phyloP scores from a whole-genome alignment of 2,329 filamentous ascomycete genomes.

The Tolypocladium inflatum region DNA sequence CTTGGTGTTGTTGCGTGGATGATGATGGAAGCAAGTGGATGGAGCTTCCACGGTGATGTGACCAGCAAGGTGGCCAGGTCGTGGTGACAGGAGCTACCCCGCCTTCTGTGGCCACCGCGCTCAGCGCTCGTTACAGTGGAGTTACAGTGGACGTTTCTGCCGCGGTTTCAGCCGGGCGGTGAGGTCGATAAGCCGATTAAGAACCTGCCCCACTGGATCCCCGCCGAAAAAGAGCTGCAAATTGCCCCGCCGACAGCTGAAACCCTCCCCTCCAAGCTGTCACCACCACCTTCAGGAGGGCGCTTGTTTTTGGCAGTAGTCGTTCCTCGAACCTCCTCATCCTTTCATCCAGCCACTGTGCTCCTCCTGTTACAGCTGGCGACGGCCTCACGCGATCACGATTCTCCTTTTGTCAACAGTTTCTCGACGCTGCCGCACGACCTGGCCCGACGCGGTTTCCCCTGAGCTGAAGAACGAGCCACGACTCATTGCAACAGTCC shows the following conservation, averaged over 20 bases:
- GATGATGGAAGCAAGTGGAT: conserved; percentile 5
- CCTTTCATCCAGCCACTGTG: background rate
- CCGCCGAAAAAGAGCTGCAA: background rate
- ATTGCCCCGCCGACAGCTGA: conserved; percentile 1
- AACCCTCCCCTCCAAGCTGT: background rate
- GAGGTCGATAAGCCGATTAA: conserved; percentile 3
- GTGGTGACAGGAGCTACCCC: background rate
- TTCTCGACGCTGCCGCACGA: background rate
- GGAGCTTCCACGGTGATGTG: conserved; percentile 1
- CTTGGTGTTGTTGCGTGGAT: background rate
- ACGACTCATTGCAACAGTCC: background rate
- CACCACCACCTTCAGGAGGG: background rate
- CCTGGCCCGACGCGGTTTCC: background rate
- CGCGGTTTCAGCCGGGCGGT: background rate
- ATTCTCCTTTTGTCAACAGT: background rate
- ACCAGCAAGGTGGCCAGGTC: background rate
- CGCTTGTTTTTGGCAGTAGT: conserved; percentile 4
- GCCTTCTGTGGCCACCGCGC: background rate
- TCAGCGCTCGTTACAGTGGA: background rate
- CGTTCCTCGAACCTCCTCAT: background rate
- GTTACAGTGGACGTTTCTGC: background rate
- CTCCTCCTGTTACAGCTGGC: background rate
- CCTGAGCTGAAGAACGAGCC: background rate
- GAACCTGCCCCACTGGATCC: background rate
- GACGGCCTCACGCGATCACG: background rate